Evolutionary conservation across 768 basidiomycete species (phyloP).

Genomic region (Lepiota brunneoincarnata): DNA sequence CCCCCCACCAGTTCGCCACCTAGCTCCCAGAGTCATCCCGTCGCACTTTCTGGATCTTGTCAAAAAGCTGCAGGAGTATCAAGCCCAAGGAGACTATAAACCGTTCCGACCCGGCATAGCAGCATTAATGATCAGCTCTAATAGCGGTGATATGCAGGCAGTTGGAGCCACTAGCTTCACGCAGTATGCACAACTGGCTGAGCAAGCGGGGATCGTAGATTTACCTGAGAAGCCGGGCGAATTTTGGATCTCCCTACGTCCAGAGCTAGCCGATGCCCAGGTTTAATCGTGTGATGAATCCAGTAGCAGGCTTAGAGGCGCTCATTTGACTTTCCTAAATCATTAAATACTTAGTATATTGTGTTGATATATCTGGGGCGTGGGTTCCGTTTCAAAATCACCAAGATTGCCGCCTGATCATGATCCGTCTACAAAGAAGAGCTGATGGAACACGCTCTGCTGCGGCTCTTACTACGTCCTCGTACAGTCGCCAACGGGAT

Average conservation of each 20-base stretch:
- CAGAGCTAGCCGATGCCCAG: constrained; percentile 22
- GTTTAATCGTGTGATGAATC: neutral
- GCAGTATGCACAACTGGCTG: constrained; percentile 33
- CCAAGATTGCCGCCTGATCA: too few species aligned
- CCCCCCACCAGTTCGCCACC: neutral
- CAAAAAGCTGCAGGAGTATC: constrained; percentile 25
- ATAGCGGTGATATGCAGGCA: neutral
- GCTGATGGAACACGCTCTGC: too few species aligned
- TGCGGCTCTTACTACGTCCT: too few species aligned
- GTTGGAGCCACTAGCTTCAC: constrained; percentile 33
- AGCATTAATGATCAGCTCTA: constrained; percentile 23
- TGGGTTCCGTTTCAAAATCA: too few species aligned
- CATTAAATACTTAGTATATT: too few species aligned
- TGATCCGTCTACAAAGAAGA: too few species aligned
- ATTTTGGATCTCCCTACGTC: constrained; percentile 33
- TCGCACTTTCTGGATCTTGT: constrained; percentile 30
- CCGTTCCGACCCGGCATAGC: constrained; percentile 34
- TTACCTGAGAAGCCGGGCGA: constrained; percentile 30
- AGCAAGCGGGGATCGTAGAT: constrained; percentile 31
- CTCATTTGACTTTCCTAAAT: neutral
- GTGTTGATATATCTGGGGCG: too few species aligned
- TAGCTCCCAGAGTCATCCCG: neutral
- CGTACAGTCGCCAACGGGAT: neutral
- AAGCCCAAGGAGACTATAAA: constrained; percentile 22
- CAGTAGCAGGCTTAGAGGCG: neutral